phyloP scores from a whole-genome alignment of 139 green algal species.

The Tetraselmis chui region DNA sequence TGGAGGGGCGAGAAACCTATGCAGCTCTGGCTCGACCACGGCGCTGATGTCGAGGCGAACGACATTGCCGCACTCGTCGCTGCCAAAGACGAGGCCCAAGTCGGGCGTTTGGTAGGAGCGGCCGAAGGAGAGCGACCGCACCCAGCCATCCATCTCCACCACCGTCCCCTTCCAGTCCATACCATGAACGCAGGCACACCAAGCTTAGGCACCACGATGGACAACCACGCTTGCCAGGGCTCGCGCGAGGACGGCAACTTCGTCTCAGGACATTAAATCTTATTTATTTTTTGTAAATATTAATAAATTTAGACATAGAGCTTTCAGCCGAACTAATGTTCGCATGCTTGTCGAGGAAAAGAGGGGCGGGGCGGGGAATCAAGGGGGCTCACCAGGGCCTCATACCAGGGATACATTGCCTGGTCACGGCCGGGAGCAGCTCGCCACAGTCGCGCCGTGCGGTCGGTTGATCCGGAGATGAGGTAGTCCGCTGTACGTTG shows the following conservation, averaged over 20 bases:
- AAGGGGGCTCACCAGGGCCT: conserved; percentile 31
- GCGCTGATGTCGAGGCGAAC: not conserved
- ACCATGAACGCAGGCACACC: too few relatives aligned
- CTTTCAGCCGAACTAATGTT: too few relatives aligned
- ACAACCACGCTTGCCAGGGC: too few relatives aligned
- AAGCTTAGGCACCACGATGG: too few relatives aligned
- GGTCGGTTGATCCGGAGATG: conserved; percentile 47
- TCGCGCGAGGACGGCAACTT: too few relatives aligned
- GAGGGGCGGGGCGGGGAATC: not conserved
- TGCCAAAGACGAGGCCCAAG: conserved; percentile 33
- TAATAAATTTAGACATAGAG: too few relatives aligned
- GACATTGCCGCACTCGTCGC: conserved; percentile 21
- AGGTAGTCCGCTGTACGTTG: conserved; percentile 33
- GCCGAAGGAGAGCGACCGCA: conserved; percentile 37
- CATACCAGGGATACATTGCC: conserved; percentile 50
- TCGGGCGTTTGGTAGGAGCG: conserved; percentile 26
- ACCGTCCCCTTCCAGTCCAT: conserved; percentile 35
- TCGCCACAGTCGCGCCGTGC: conserved; percentile 45
- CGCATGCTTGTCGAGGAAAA: too few relatives aligned
- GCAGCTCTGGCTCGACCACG: not conserved
- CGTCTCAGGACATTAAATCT: too few relatives aligned
- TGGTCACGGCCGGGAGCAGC: conserved; percentile 26
- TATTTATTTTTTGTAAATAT: too few relatives aligned
- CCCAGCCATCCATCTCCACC: conserved; percentile 42
- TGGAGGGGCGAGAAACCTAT: not conserved